These are phyloP conservation scores for Starmera dryadoides DNA, from an alignment of 805 yeast species.

Conservation along the genomic window DNA sequence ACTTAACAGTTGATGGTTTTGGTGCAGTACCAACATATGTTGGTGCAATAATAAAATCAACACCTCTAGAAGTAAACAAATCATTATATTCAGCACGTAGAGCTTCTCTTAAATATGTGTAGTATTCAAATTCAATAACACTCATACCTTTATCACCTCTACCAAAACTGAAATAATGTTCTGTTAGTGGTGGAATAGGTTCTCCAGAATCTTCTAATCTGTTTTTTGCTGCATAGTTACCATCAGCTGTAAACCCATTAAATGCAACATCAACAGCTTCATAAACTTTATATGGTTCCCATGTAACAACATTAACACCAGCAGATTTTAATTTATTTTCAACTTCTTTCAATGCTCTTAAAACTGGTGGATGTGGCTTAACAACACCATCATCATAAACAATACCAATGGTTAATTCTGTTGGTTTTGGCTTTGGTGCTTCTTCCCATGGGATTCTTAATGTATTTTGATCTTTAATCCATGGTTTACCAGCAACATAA, in stretches of 20 bases:
- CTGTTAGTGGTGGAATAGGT: conserved; percentile 58
- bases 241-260: conserved; percentile 56
- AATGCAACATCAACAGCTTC: conserved; percentile 54
- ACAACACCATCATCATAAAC: conserved; percentile 60
- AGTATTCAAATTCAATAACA: conserved; percentile 46
- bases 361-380: conserved; percentile 62
- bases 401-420: conserved; percentile 49
- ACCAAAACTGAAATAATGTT: conserved; percentile 54
- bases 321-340: conserved; percentile 49
- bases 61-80: conserved; percentile 42
- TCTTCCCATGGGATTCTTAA: conserved; percentile 33
- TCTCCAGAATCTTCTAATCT: conserved; percentile 58
- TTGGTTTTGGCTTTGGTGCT: conserved; percentile 27
- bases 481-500: conserved; percentile 44
- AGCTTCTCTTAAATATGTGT: conserved; percentile 48
- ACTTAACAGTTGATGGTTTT: conserved; percentile 49
- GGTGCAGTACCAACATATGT: conserved; percentile 67
- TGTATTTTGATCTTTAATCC: conserved; percentile 37
- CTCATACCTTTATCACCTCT: conserved; percentile 42
- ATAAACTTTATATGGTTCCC: conserved; percentile 50
- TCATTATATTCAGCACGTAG: conserved; percentile 52
- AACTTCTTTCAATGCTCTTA: conserved; percentile 46
- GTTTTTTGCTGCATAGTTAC: conserved; percentile 49
- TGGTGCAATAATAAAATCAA: conserved; percentile 65
- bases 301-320: conserved; percentile 49